A percentile compares a stretch with the other conserved stretches of the same genome.
Conservation (phyloP, 805 yeast genomes). For the Starmerella roubikii region DNA sequence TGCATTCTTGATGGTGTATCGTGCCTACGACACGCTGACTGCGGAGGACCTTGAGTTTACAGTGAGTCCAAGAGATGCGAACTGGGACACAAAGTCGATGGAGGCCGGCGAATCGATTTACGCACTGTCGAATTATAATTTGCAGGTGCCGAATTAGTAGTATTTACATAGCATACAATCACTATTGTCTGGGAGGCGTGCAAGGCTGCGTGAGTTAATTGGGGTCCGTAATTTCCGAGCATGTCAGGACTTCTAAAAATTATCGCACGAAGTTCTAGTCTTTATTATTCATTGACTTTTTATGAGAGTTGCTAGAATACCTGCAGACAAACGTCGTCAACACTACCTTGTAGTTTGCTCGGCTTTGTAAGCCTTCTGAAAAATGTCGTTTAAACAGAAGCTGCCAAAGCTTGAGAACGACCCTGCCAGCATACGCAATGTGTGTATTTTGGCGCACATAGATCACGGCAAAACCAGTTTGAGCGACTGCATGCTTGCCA, state of each 20-base stretch:
- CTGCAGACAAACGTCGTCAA: too few relatives aligned
- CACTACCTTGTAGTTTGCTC: too few relatives aligned
- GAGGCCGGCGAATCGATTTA: constrained; percentile 22
- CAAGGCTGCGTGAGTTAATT: too few relatives aligned
- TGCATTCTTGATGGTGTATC: constrained; percentile 86
- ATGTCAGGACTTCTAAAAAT: too few relatives aligned
- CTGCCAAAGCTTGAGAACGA: constrained; percentile 54
- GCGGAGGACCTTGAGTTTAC: constrained; percentile 88
- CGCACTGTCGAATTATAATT: constrained; percentile 26
- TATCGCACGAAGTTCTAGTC: too few relatives aligned
- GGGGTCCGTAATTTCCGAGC: too few relatives aligned
- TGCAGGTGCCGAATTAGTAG: constrained; percentile 14
- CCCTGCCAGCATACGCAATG: constrained; percentile 63
- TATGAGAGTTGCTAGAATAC: too few relatives aligned
- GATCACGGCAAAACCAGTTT: constrained; percentile 97
- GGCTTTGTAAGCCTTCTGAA: not conserved
- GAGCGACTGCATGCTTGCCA: constrained; percentile 81
- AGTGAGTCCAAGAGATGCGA: constrained; percentile 41
- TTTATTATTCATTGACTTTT: too few relatives aligned
- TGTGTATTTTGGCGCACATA: constrained; percentile 93
- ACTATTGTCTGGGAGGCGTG: too few relatives aligned
- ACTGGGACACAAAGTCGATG: constrained; percentile 27
- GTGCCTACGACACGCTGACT: constrained; percentile 93
- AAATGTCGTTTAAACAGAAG: constrained; percentile 37
- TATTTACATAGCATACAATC: too few relatives aligned